These are phyloP conservation scores for Penicillium alfredii DNA, from an alignment of 495 filamentous ascomycete species.

Conservation along the genomic window DNA sequence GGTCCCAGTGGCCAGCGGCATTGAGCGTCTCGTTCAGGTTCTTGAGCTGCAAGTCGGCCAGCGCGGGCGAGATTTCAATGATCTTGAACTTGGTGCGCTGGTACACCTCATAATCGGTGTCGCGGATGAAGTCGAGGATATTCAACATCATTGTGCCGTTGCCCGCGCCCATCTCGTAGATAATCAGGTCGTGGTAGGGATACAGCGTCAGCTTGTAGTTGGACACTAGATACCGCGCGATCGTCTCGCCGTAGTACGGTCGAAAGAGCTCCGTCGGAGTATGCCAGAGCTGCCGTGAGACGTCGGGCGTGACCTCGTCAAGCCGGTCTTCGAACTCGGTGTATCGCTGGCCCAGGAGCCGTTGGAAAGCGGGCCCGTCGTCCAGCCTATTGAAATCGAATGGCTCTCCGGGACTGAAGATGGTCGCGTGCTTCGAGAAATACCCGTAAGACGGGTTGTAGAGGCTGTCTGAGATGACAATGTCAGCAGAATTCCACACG, in stretches of 20 bases:
- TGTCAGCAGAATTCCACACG: conserved; percentile 7
- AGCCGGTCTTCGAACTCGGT: conserved; percentile 83
- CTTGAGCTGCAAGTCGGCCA: conserved; percentile 70
- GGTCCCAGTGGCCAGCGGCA: conserved; percentile 66
- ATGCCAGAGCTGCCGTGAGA: conserved; percentile 92
- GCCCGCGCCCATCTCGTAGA: conserved; percentile 98
- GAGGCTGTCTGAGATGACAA: conserved; percentile 62
- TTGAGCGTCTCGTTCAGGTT: conserved; percentile 60
- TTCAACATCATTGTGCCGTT: conserved; percentile 98
- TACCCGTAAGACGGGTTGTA: conserved; percentile 98
- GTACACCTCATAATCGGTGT: conserved; percentile 85
- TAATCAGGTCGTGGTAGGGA: conserved; percentile 93
- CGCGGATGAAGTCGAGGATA: conserved; percentile 92
- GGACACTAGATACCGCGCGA: conserved; percentile 85
- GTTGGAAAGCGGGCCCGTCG: conserved; percentile 79
- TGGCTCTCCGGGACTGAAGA: conserved; percentile 88
- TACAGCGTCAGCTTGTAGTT: conserved; percentile 94
- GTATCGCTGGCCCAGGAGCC: conserved; percentile 69
- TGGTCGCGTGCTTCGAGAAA: conserved; percentile 95
- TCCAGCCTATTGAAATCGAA: conserved; percentile 79
- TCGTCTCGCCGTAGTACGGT: conserved; percentile 94
- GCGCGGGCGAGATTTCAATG: conserved; percentile 82
- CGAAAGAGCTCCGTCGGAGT: conserved; percentile 96
- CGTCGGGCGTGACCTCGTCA: conserved; percentile 61
- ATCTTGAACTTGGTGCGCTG: conserved; percentile 88